Base-by-base conservation (phyloP, 2,329 filamentous ascomycete species). In the Didymosphaeria variabile region DNA sequence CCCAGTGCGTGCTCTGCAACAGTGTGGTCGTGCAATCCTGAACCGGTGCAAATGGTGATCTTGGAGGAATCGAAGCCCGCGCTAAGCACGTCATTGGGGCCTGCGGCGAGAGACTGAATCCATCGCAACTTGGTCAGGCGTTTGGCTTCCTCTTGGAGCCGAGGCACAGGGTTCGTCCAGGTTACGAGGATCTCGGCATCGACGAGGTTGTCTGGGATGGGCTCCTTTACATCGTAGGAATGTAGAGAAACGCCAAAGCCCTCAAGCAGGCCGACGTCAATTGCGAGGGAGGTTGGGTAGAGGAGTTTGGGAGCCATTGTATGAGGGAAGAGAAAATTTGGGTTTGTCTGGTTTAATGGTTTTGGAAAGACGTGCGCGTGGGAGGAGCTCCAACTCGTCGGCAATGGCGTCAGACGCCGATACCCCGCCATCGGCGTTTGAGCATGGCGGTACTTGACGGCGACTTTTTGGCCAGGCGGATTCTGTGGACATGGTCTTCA, bases 31-130 rank as follows among this genome's bases (percentile, higher is more conserved):
- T 90, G 87, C 50, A 89, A 79, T 29, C 88, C 87, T 1, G 86
- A 88, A 23, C 88, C 88, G 15, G 87, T 89, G 45, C 85, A 87
- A 56, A 90, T 79, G n/a, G 58, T 63, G 52, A 87, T 79, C 55
- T 79, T 79, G 56, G 79, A 72, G 10, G 80, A 67, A 71, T 87
- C 83, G 75, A 90, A 90, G 58, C 87, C 88, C 29, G 87, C 88
- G 55, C 72, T 75, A 19, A 90, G 83, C 17, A 90, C 87, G 71
- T 90, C 88, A 73, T 90, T 90, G 67, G 88, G 88, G 0, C 88
- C 88, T 0, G 88, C 87, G 38, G 88, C 88, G 36, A 90, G 86
- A 0, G 86, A 88, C 70, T 90, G 88, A 75, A 90, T 89, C 87
- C 87, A 90, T 65, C 81, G 81, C 15, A 90, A 81, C 44, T 86